phyloP scores from a whole-genome alignment of 2,329 filamentous ascomycete genomes.

The Colletotrichum tabaci region DNA sequence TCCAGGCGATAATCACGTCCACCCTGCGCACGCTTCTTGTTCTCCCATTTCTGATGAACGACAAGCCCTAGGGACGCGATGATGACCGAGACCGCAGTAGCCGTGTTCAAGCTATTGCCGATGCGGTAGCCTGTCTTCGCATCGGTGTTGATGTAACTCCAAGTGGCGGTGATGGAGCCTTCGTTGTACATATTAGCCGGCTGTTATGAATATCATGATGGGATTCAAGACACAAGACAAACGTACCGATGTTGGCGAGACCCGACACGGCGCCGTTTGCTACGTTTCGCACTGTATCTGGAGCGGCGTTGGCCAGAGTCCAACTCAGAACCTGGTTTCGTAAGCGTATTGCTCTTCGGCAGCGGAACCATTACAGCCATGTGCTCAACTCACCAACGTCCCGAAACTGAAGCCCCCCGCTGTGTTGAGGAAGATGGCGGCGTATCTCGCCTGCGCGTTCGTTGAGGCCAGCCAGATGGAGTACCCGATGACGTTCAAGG shows the following conservation, averaged over 20 bases:
- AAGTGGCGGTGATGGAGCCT: conserved; percentile 49
- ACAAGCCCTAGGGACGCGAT: conserved; percentile 44
- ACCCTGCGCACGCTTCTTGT: conserved; percentile 46
- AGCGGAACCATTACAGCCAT: background rate
- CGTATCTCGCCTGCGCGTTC: conserved; percentile 46
- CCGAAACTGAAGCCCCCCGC: conserved; percentile 48
- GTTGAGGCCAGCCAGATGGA: conserved; percentile 48
- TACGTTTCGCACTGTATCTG: conserved; percentile 48
- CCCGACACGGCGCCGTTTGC: conserved; percentile 48
- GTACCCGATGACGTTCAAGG: conserved; percentile 46
- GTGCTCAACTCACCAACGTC: conserved; percentile 30
- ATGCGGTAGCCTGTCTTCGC: conserved; percentile 47
- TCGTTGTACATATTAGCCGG: conserved; percentile 4
- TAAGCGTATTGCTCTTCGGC: background rate
- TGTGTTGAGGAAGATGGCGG: conserved; percentile 49
- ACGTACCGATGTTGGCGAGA: conserved; percentile 47
- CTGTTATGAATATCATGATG: background rate
- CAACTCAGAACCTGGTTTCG: conserved; percentile 45
- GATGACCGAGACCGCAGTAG: conserved; percentile 46
- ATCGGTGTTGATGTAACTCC: conserved; percentile 50
- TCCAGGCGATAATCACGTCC: conserved; percentile 46
- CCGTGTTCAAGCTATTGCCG: conserved; percentile 47
- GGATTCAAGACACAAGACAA: too few species aligned
- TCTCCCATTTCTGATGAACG: conserved; percentile 46
- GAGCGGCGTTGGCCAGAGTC: conserved; percentile 48